These are phyloP conservation scores for Ogataea minuta DNA, from an alignment of 805 yeast species.

Conservation along the genomic window DNA sequence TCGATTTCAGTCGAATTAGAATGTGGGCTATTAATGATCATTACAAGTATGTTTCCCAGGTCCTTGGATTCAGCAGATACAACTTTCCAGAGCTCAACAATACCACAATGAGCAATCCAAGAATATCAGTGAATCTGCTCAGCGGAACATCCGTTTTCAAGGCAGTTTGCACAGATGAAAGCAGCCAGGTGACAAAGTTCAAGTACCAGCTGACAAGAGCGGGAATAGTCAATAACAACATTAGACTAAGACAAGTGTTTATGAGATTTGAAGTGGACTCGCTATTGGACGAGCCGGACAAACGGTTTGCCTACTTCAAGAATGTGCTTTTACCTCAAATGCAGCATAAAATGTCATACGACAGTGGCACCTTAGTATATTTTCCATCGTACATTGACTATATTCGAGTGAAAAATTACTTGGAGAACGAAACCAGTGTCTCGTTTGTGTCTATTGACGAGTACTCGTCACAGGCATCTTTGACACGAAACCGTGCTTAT, in stretches of 20 bases:
- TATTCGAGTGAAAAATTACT: slow-evolving; percentile 69
- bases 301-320: slow-evolving; percentile 78
- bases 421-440: slow-evolving; percentile 60
- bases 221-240: slow-evolving; percentile 33
- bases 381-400: slow-evolving; percentile 88
- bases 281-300: slow-evolving; percentile 70
- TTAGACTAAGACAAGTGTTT: slow-evolving; percentile 65
- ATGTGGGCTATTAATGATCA: slow-evolving; percentile 91
- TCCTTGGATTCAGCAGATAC: slow-evolving; percentile 71
- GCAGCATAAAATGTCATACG: slow-evolving; percentile 54
- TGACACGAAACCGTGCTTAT: slow-evolving; percentile 66
- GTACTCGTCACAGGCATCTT: slow-evolving; percentile 69
- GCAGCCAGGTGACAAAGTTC: slow-evolving; percentile 58
- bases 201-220: slow-evolving; percentile 40
- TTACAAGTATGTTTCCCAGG: slow-evolving; percentile 70
- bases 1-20: slow-evolving; percentile 88
- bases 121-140: slow-evolving; percentile 48
- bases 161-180: slow-evolving; percentile 40
- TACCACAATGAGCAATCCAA: slow-evolving; percentile 42
- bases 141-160: slow-evolving; percentile 59
- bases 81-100: slow-evolving; percentile 79
- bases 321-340: slow-evolving; percentile 74
- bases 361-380: slow-evolving; percentile 74
- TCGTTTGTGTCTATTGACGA: slow-evolving; percentile 77
- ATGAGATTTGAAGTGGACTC: slow-evolving; percentile 61